Evolutionary conservation across 2,329 filamentous ascomycete genomes (phyloP).

Genomic region (Aspergillus clavatus): DNA sequence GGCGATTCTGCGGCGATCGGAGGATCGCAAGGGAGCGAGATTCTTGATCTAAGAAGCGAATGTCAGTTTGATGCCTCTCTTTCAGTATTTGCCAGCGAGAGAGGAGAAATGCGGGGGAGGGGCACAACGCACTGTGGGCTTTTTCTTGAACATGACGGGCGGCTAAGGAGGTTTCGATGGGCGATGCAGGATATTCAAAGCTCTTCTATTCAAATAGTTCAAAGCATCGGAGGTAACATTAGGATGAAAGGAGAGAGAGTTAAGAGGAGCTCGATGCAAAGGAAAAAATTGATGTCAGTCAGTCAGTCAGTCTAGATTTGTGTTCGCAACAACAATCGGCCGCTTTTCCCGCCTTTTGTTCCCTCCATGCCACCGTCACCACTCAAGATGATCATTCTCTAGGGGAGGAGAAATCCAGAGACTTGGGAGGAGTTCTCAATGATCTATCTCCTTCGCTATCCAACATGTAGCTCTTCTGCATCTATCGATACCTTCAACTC

Average conservation of each 20-base stretch:
- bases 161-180: not conserved
- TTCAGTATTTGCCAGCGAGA: not conserved
- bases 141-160: conserved; percentile 59
- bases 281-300: not conserved
- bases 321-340: conserved; percentile 20
- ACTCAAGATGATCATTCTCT: too few relatives aligned
- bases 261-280: not conserved
- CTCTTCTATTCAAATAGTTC: too few relatives aligned
- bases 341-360: conserved; percentile 12
- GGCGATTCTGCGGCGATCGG: conserved; percentile 61
- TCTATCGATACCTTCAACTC: too few relatives aligned
- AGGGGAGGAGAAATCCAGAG: too few relatives aligned
- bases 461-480: too few relatives aligned
- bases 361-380: too few relatives aligned
- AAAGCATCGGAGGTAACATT: too few relatives aligned
- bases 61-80: conserved; percentile 1
- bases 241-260: too few relatives aligned
- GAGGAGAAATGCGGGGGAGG: conserved; percentile 27
- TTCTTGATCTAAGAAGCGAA: conserved; percentile 55
- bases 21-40: conserved; percentile 60
- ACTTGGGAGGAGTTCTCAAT: too few relatives aligned
- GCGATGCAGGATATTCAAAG: too few relatives aligned
- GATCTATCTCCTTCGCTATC: too few relatives aligned
- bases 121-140: conserved; percentile 47
- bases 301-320: too few relatives aligned